Evolutionary conservation across 2,329 filamentous ascomycete genomes (phyloP), one percentile per base, ranked within the genome.

Genomic region (Alternaria burnsii): DNA sequence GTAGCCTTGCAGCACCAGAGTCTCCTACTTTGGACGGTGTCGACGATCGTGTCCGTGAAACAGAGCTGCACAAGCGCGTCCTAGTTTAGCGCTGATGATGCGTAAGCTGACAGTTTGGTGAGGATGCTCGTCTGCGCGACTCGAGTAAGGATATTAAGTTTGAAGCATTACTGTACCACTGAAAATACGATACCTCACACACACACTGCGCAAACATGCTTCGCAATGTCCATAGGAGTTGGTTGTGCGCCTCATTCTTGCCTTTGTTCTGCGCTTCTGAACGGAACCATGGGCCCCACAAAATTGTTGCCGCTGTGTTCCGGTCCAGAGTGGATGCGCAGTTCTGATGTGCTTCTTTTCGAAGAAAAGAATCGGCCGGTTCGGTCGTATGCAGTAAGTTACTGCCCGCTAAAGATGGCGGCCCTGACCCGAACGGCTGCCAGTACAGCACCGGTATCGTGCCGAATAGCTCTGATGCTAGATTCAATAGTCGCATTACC

Each of bases 1-100:
- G 58, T 16, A 57, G 41, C 52, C 32, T 38, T 43, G 43, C 55
- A 46, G 41, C 40, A 51, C 46, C 30, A 56, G 20, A 34, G 58
- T 36, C 40, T 55, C 28, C 38, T 44, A 32, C 30, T 28, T 47
- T 46, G 43, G 50, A 42, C n/a, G 44, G 41, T n/a, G 12, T 42
- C 36, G 43, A 48, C 22, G 36, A 38, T 36, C 18, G 22, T 34
- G 42, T 28, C 26, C 16, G 41, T 60, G 58, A 60, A 60, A 60
- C 58, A 24, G 34, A 46, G 30, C 40, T 36, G 52, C 24, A 34
- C 47, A 41, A 52, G 32, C 40, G 34, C 12, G 32, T 28, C 34
- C 18, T 12, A 48, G 46, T 32, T 20, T 30, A 56, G 51, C 24
- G 46, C 46, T 30, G 32, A 40, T 38, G 32, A 32, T 56, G 42